A percentile compares a stretch with the other conserved stretches of the same genome.
Evolutionary conservation across 108 stramenopile species (phyloP).

Genomic region (Aurantiochytrium sp.): DNA sequence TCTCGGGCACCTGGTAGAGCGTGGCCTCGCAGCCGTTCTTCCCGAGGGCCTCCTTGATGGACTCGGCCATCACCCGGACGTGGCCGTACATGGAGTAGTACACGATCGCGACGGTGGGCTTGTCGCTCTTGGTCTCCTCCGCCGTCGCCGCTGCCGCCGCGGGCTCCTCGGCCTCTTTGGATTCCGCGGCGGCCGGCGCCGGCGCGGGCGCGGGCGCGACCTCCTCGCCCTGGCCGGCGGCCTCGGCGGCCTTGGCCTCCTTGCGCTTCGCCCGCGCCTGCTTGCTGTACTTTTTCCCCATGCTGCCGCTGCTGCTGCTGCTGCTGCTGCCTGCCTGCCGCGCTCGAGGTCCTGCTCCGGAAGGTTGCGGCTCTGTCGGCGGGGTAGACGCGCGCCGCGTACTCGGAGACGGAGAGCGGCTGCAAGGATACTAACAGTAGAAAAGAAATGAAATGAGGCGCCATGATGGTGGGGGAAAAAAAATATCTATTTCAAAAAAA

Average conservation of each 20-base stretch:
- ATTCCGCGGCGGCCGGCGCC: background rate
- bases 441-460: no score
- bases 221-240: background rate
- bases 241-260: background rate
- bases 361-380: no score
- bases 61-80: conserved; percentile 48
- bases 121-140: background rate
- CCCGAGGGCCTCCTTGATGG: conserved; percentile 56
- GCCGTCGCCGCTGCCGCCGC: background rate
- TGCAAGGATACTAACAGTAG: no score
- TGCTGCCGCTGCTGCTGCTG: no score
- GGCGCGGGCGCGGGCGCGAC: background rate
- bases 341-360: no score
- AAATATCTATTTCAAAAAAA: no score
- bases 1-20: conserved; percentile 63
- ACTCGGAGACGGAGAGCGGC: no score
- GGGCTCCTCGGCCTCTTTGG: background rate
- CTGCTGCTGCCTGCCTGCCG: no score
- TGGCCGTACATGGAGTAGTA: conserved; percentile 66
- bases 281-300: no score
- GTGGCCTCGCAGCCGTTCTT: conserved; percentile 50
- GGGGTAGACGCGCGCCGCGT: no score
- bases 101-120: conserved; percentile 43
- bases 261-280: background rate
- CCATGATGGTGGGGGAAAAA: no score